Conservation (phyloP, 305 asterid genomes). For the Solanum hybrid region DNA sequence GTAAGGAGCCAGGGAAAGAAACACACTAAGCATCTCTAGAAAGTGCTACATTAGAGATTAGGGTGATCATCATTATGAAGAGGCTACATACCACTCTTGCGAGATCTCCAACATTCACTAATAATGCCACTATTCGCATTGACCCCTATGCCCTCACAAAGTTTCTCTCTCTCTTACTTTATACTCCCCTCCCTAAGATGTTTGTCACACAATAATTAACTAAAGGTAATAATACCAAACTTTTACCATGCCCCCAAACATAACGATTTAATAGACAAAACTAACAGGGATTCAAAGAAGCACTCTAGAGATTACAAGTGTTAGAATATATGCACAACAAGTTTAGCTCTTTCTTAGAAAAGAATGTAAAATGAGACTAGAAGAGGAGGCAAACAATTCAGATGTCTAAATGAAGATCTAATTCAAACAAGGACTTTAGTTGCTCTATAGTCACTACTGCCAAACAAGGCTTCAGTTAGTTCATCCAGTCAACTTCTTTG, state of each 20-base stretch:
- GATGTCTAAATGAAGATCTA: background rate
- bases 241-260: background rate
- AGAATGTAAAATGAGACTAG: background rate
- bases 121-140: conserved; percentile 89
- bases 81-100: conserved; percentile 84
- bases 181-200: background rate
- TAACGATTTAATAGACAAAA: background rate
- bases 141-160: conserved; percentile 81
- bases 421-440: background rate
- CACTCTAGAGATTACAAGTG: too few species aligned
- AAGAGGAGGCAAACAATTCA: background rate
- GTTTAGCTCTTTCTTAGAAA: too few species aligned
- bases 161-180: conserved; percentile 19
- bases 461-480: background rate
- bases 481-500: background rate
- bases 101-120: conserved; percentile 86
- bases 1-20: too few species aligned
- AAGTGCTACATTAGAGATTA: background rate
- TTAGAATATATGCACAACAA: too few species aligned
- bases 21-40: background rate
- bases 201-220: background rate
- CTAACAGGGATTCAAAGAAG: too few species aligned
- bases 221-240: background rate
- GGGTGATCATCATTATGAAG: conserved; percentile 4
- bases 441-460: background rate